Base-by-base conservation (phyloP, 192 early-diverging fungal species). In the Coemansia sp. region DNA sequence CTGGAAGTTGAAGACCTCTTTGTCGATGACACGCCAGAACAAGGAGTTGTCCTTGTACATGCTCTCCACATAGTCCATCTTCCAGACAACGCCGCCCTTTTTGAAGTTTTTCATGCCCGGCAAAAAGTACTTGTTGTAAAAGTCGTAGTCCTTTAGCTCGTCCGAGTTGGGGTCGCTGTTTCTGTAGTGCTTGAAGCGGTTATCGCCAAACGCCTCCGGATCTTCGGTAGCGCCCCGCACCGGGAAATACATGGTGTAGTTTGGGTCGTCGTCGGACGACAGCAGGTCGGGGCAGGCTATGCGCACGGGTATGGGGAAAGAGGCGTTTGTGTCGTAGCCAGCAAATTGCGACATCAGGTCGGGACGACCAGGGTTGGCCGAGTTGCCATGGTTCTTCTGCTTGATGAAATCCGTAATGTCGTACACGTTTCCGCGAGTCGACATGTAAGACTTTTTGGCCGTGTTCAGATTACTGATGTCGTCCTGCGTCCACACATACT, bases 361-460 rank as follows among this genome's bases (percentile, higher is more conserved):
- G 2, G 68, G 40, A 12, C 58, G 66, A 0, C 65, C 66, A 0
- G 38, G 65, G 48, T 63, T 45, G 5, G 42, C 51, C 6, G 66
- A 28, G 66, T 61, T 34, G 63, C 90, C 60, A 91, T 79, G 76
- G 16, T 31, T 34, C 32, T 42, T 76, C 64, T 74, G 76, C 29
- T 67, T 63, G 29, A 79, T 70, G 48, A 66, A 79, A 57, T 68
- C 61, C 14, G 76, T 87, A 51, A 95, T 80, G 60, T 91, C 87
- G 82, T 93, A 94, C 33, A 95, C 85, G 59, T 87, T 87, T 34
- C 91, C 92, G 34, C 92, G 88, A 63, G 92, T 78, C 29, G 87
- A 62, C 8, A 87, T 76, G 67, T 83, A 89, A 0, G 89, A 87
- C 42, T 86, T 82, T 10, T 63, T 73, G 31, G 66, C 4, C 0